phyloP scores from a whole-genome alignment of 495 filamentous ascomycete genomes.

The Sordaria brevicollis region DNA sequence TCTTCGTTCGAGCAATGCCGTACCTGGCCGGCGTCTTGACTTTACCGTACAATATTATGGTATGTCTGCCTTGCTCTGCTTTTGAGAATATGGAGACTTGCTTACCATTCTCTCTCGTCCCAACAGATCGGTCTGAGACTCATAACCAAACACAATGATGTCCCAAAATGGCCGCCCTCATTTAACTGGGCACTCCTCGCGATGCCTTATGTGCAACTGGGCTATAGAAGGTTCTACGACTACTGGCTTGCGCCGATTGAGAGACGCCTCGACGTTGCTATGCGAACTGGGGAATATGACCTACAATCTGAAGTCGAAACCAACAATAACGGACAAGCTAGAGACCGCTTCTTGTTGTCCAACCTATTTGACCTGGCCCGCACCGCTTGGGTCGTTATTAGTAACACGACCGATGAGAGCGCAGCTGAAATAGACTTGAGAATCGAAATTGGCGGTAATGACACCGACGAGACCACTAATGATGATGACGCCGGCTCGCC shows the following conservation, averaged over 20 bases:
- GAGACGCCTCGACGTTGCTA: constrained; percentile 42
- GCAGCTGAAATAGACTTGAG: constrained; percentile 32
- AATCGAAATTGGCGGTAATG: background rate
- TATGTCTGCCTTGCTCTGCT: no score
- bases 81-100: no score
- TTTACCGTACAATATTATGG: no score
- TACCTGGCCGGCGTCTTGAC: constrained; percentile 18
- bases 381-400: background rate
- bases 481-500: constrained; percentile 6
- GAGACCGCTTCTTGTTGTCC: background rate
- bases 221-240: constrained; percentile 60
- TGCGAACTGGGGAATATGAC: constrained; percentile 5
- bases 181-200: constrained; percentile 57
- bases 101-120: background rate
- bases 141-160: constrained; percentile 13
- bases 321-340: constrained; percentile 2
- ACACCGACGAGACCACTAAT: background rate
- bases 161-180: constrained; percentile 61
- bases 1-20: constrained; percentile 24
- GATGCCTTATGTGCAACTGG: constrained; percentile 56
- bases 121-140: constrained; percentile 14
- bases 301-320: background rate
- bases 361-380: constrained; percentile 6
- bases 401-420: constrained; percentile 8
- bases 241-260: constrained; percentile 52